Percentiles rank a stretch among this genome's conserved stretches.
These are phyloP conservation scores for Prinsepia uniflora DNA, from an alignment of 306 rosid genomes.

Conservation along the genomic window DNA sequence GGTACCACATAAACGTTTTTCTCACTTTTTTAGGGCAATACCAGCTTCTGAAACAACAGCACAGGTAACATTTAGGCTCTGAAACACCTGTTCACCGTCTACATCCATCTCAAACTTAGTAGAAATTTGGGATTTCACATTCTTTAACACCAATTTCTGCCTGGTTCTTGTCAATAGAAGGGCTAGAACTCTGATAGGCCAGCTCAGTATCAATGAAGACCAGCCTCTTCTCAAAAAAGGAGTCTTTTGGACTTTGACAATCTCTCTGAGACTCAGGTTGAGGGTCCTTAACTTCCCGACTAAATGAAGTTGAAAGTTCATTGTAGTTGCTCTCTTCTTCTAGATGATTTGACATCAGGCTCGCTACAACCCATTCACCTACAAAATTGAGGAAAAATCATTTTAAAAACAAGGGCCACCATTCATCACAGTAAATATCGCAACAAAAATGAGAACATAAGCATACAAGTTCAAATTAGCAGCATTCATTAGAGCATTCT, in stretches of 20 bases:
- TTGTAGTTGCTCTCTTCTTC: slow-evolving; percentile 17
- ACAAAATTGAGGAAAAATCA: not conserved
- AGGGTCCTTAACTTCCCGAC: slow-evolving; percentile 3
- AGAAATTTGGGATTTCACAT: slow-evolving; percentile 24
- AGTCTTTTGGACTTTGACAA: slow-evolving; percentile 21
- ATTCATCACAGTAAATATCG: not conserved
- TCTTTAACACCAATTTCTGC: slow-evolving; percentile 34
- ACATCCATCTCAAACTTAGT: slow-evolving; percentile 30
- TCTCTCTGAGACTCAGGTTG: not conserved
- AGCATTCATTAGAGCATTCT: not conserved
- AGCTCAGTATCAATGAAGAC: slow-evolving; percentile 27
- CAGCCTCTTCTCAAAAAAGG: slow-evolving; percentile 23
- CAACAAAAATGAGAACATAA: not conserved
- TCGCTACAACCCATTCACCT: slow-evolving; percentile 34
- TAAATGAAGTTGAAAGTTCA: slow-evolving; percentile 27
- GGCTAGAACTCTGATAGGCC: slow-evolving; percentile 25
- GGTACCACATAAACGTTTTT: slow-evolving; percentile 32
- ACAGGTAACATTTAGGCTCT: slow-evolving; percentile 16
- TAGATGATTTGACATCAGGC: slow-evolving; percentile 23
- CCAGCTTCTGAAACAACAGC: slow-evolving; percentile 23
- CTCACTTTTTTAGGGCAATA: slow-evolving; percentile 23
- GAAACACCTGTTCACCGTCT: slow-evolving; percentile 22
- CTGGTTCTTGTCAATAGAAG: slow-evolving; percentile 25
- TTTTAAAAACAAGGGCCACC: not conserved
- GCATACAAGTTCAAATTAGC: not conserved